Evolutionary conservation across 306 rosid species (phyloP).

Genomic region (Senna tora): DNA sequence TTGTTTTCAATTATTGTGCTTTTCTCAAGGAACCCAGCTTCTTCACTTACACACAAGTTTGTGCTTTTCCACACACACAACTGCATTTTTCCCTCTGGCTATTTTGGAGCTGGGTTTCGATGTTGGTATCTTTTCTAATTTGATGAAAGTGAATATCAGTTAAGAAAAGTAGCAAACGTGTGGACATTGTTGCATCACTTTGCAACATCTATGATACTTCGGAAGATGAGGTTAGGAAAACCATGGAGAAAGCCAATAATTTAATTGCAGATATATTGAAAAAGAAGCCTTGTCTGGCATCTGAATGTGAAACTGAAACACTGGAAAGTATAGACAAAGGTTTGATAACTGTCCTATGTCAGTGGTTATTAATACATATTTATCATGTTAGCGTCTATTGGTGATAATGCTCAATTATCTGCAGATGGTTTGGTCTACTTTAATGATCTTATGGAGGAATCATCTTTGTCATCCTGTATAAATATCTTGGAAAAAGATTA

Average conservation of each 20-base stretch:
- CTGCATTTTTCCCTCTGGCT: not conserved
- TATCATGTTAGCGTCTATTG: conserved; percentile 15
- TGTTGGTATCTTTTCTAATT: conserved; percentile 36
- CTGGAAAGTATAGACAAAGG: conserved; percentile 79
- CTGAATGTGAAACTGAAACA: conserved; percentile 72
- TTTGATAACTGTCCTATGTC: conserved; percentile 32
- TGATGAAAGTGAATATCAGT: conserved; percentile 49
- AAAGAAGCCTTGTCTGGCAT: conserved; percentile 71
- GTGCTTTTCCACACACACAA: not conserved
- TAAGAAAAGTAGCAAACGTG: conserved; percentile 70
- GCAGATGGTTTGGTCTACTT: conserved; percentile 89
- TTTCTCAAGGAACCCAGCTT: not conserved
- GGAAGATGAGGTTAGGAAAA: conserved; percentile 84
- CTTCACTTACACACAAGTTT: conserved; percentile 4
- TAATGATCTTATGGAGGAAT: conserved; percentile 77
- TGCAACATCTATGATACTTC: conserved; percentile 76
- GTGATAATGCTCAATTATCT: conserved; percentile 31
- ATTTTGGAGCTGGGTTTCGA: conserved; percentile 7
- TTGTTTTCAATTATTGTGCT: conserved; percentile 11
- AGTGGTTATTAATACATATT: conserved; percentile 19
- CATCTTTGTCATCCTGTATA: conserved; percentile 63
- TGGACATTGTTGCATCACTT: conserved; percentile 87
- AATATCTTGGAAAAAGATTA: conserved; percentile 78
- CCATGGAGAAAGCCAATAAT: conserved; percentile 79
- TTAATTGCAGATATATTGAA: conserved; percentile 76